Evolutionary conservation across 2,329 filamentous ascomycete species (phyloP).

Genomic region (Calonectria leucothoes): DNA sequence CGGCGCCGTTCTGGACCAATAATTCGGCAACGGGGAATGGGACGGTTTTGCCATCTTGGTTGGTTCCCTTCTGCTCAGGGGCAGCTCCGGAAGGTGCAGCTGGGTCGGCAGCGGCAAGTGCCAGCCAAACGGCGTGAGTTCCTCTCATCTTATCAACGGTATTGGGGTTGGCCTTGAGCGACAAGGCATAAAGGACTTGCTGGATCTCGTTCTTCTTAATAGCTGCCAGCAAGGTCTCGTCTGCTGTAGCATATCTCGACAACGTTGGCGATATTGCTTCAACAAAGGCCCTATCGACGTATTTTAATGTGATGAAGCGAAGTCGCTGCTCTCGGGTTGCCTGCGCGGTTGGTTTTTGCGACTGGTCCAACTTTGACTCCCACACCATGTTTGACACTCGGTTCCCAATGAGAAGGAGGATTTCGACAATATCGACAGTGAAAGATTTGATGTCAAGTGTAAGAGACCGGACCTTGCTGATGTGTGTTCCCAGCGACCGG

Average conservation of each 20-base stretch:
- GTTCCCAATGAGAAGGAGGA: slow-evolving; percentile 92
- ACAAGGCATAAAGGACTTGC: slow-evolving; percentile 90
- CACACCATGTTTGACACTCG: slow-evolving; percentile 96
- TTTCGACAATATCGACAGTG: slow-evolving; percentile 95
- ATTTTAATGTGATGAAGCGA: slow-evolving; percentile 96
- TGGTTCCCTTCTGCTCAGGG: slow-evolving; percentile 54
- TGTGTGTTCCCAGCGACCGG: slow-evolving; percentile 94
- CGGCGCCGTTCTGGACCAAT: slow-evolving; percentile 91
- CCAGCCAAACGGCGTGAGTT: slow-evolving; percentile 90
- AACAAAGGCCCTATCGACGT: slow-evolving; percentile 85
- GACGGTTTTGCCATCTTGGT: slow-evolving; percentile 64
- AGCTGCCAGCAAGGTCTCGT: slow-evolving; percentile 89
- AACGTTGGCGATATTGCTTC: slow-evolving; percentile 80
- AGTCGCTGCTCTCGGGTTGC: slow-evolving; percentile 90
- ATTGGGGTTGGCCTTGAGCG: slow-evolving; percentile 89
- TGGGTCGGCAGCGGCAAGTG: slow-evolving; percentile 91
- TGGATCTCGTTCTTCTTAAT: slow-evolving; percentile 98
- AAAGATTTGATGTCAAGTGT: slow-evolving; percentile 97
- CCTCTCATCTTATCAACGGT: slow-evolving; percentile 85
- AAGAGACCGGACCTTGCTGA: slow-evolving; percentile 95
- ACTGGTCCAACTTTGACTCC: slow-evolving; percentile 85
- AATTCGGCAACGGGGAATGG: slow-evolving; percentile 93
- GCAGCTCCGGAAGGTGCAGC: slow-evolving; percentile 76
- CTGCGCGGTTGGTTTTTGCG: slow-evolving; percentile 78
- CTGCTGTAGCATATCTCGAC: slow-evolving; percentile 80